Percentiles rank a stretch among this genome's conserved stretches.
Evolutionary conservation across 1,139 yeast genomes (phyloP).

Genomic region (Nadsonia commutata): DNA sequence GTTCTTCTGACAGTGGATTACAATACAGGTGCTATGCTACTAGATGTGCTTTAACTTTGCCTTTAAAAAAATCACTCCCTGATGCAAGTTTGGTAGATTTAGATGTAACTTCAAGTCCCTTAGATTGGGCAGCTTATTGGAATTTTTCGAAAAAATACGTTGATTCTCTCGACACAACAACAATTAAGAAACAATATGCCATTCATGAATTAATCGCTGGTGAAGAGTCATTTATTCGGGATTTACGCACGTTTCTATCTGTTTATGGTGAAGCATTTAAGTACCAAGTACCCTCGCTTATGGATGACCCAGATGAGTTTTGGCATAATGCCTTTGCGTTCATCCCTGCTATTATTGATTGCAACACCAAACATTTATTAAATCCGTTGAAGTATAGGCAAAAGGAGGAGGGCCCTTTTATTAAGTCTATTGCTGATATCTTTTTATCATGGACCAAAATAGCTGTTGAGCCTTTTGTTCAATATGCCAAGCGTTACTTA

Average conservation of each 20-base stretch:
- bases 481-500: slow-evolving; percentile 35
- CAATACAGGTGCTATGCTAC: background rate
- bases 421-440: slow-evolving; percentile 49
- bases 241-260: slow-evolving; percentile 52
- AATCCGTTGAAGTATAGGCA: slow-evolving; percentile 40
- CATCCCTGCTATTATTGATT: slow-evolving; percentile 43
- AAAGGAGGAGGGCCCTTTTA: slow-evolving; percentile 48
- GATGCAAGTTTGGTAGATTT: background rate
- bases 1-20: background rate
- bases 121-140: background rate
- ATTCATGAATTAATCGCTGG: slow-evolving; percentile 63
- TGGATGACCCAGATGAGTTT: slow-evolving; percentile 39
- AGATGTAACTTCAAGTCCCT: background rate
- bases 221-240: slow-evolving; percentile 60
- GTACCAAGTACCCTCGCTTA: slow-evolving; percentile 25
- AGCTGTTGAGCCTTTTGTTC: slow-evolving; percentile 40
- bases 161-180: background rate
- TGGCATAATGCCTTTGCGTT: slow-evolving; percentile 46
- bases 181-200: slow-evolving; percentile 53
- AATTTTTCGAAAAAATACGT: background rate
- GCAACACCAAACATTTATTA: slow-evolving; percentile 42
- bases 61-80: background rate
- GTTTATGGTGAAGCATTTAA: slow-evolving; percentile 36
- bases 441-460: slow-evolving; percentile 51
- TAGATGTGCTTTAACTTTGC: background rate